A percentile compares a stretch with the other conserved stretches of the same genome.
These are phyloP conservation scores for Garcia nutans DNA, from an alignment of 345 rosid species.

Conservation along the genomic window DNA sequence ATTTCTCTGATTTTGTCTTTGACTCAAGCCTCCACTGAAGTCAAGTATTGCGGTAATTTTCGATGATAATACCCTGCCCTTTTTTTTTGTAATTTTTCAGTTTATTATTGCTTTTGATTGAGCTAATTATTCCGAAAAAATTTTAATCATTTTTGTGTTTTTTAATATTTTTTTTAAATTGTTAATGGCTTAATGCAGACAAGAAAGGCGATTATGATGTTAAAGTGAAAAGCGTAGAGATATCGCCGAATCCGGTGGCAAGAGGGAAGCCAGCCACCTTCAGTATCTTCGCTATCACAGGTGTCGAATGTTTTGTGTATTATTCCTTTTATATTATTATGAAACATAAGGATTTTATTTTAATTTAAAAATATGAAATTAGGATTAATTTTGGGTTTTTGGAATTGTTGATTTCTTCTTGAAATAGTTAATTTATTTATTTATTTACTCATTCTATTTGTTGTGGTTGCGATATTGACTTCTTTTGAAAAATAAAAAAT, in stretches of 20 bases:
- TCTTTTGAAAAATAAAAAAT: background rate
- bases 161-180: background rate
- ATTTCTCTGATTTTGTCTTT: constrained; percentile 28
- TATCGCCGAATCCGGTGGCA: constrained; percentile 43
- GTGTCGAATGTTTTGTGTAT: constrained; percentile 8
- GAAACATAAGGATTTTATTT: no score
- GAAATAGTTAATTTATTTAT: no score
- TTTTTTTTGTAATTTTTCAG: background rate
- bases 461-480: background rate
- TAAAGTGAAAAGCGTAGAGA: constrained; percentile 45
- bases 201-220: constrained; percentile 37
- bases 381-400: background rate
- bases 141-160: no score
- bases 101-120: background rate
- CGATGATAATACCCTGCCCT: background rate
- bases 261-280: constrained; percentile 46
- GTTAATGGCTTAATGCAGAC: constrained; percentile 22
- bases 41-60: constrained; percentile 43
- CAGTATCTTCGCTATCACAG: constrained; percentile 40
- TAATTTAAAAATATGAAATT: background rate
- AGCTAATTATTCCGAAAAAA: no score
- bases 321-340: background rate
- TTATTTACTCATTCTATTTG: background rate
- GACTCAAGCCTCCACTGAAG: constrained; percentile 33
- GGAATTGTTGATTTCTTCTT: background rate